Base-by-base conservation (phyloP, 441 rosid species). In the Bocquillonia castaneifolia region DNA sequence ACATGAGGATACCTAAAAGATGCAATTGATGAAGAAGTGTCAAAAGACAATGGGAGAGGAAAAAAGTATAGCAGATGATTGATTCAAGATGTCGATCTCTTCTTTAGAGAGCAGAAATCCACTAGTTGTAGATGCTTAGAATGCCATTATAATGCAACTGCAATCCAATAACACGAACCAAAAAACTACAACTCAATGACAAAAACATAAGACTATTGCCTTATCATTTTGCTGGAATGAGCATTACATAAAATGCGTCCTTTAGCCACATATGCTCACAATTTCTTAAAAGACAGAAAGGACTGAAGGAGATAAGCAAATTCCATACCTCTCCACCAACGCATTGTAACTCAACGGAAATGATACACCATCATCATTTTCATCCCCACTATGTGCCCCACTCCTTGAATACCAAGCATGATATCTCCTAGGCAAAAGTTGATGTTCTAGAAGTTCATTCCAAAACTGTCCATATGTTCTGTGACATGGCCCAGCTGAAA, bases 331-430 rank as follows among this genome's bases (percentile, higher is more conserved):
- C 67, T 89, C 85, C 63, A 82, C 89, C 84, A 93, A 81, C 57
- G 80, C 77, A 65, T 77, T 68, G 74, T 91, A 91, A 73, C 81
- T 84, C 64, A 93, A 73, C 9, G 98, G 98, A 72, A 86, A 91
- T 51, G 98, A 93, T 58, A 68, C 55, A 76, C 94, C 96, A 76
- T 87, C 90, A 82, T 92, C 97, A 75, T 87, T 78, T 75, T 83
- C 96, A 70, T 85, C 84, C 59, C 88, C 84, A 63, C 84, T 87
- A 59, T 44, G 77, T 74, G 64, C 73, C 50, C 93, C 96, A 71
- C 65, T 81, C 82, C 99, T 87, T 23, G 98, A 87, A 86, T 88
- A 91, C 96, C 94, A 86, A 72, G 97, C 90, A 84, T 93, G 99
- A 76, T 87, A 96, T 81, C 98, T 91, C 85, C 97, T 81, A 25